Conservation (phyloP, 257 asterid genomes). For the Knoxia roxburghii region DNA sequence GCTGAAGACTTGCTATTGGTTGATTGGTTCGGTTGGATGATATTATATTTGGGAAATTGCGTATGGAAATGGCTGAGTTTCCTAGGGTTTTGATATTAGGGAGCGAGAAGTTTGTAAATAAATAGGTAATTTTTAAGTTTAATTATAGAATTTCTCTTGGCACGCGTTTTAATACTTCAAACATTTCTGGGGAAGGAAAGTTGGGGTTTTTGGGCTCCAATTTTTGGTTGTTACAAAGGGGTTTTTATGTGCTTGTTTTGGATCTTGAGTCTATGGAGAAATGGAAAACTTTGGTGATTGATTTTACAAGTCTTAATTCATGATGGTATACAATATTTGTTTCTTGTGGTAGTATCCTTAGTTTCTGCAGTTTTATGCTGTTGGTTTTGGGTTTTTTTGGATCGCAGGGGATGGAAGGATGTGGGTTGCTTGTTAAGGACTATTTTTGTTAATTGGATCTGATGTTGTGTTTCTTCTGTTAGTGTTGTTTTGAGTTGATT, state of each 20-base stretch:
- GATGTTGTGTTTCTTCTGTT: conserved; percentile 2
- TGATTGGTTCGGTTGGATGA: neutral
- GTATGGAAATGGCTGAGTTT: conserved; percentile 31
- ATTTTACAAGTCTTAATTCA: neutral
- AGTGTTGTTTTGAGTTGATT: neutral
- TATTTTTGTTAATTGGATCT: conserved; percentile 2
- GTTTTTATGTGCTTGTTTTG: neutral
- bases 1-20: neutral
- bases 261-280: conserved; percentile 14
- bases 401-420: neutral
- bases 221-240: neutral
- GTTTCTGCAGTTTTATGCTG: neutral
- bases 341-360: too few species aligned
- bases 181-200: neutral
- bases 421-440: neutral
- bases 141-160: neutral
- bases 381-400: neutral
- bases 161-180: neutral
- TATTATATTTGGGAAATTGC: conserved; percentile 10
- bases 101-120: conserved; percentile 17
- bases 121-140: conserved; percentile 16
- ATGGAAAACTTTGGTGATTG: conserved; percentile 1
- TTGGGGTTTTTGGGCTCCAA: neutral
- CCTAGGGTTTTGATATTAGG: conserved; percentile 39
- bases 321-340: neutral